These are phyloP conservation scores for Xylaria telfairii DNA, from an alignment of 495 filamentous ascomycete species.

Conservation along the genomic window DNA sequence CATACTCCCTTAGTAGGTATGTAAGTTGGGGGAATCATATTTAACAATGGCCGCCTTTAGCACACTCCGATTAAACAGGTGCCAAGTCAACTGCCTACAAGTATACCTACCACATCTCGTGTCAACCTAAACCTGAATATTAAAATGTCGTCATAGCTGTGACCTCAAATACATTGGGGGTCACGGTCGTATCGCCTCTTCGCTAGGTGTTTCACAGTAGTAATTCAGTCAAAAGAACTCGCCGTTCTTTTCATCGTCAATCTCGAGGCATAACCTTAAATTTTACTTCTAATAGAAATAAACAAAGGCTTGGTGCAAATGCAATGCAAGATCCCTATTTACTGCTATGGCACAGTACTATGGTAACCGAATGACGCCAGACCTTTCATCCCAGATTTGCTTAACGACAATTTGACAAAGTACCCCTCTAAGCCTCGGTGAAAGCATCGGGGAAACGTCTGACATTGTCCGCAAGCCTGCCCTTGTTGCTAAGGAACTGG, in stretches of 20 bases:
- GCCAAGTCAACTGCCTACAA: not conserved
- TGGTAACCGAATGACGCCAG: slow-evolving; percentile 45
- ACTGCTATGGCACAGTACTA: slow-evolving; percentile 45
- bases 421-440: slow-evolving; percentile 51
- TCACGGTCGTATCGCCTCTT: not conserved
- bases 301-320: slow-evolving; percentile 34
- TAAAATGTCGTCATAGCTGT: not conserved
- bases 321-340: slow-evolving; percentile 47
- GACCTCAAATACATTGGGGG: not conserved
- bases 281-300: not conserved
- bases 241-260: not conserved
- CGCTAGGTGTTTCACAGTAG: not conserved
- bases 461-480: slow-evolving; percentile 84
- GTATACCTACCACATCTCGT: not conserved
- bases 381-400: slow-evolving; percentile 47
- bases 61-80: not conserved
- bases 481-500: slow-evolving; percentile 94
- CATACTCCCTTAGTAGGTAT: not conserved
- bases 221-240: not conserved
- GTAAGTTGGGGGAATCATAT: not conserved
- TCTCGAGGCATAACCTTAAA: not conserved
- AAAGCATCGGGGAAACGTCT: slow-evolving; percentile 92
- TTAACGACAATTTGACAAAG: slow-evolving; percentile 31
- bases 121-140: not conserved
- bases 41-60: not conserved